A percentile compares a stretch with the other conserved stretches of the same genome.
These are phyloP conservation scores for Arabidopsis lyrata DNA, from an alignment of 441 rosid genomes.

Conservation along the genomic window DNA sequence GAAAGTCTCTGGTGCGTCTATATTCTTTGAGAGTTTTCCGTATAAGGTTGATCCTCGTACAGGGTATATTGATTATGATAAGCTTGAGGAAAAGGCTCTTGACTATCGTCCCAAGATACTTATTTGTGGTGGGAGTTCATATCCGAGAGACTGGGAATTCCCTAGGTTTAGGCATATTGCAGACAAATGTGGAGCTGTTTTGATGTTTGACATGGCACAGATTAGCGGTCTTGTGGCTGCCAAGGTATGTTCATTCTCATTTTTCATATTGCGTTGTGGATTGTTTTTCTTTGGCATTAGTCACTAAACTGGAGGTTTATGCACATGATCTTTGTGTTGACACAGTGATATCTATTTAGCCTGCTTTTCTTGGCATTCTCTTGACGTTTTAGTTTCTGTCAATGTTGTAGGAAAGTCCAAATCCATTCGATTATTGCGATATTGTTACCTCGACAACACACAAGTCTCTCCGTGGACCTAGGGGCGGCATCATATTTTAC, in stretches of 20 bases:
- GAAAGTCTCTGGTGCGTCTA: constrained; percentile 68
- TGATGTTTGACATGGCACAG: constrained; percentile 79
- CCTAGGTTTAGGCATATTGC: constrained; percentile 71
- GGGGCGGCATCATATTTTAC: constrained; percentile 74
- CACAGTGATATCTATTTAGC: background rate
- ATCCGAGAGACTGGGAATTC: constrained; percentile 73
- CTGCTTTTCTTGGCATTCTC: constrained; percentile 7
- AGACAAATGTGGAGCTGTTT: constrained; percentile 67
- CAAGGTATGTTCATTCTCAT: constrained; percentile 51
- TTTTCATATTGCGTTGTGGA: background rate
- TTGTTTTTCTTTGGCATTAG: constrained; percentile 3
- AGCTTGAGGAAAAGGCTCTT: constrained; percentile 71
- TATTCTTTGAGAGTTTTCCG: constrained; percentile 68
- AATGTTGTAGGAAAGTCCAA: constrained; percentile 56
- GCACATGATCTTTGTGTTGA: constrained; percentile 15
- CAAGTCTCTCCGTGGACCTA: constrained; percentile 74
- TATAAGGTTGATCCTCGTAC: constrained; percentile 68
- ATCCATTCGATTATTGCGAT: constrained; percentile 68
- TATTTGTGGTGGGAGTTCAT: constrained; percentile 78
- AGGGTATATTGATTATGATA: constrained; percentile 68
- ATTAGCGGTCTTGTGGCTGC: constrained; percentile 77
- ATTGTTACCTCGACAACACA: constrained; percentile 76
- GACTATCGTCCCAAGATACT: constrained; percentile 73
- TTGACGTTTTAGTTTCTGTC: constrained; percentile 30
- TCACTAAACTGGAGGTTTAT: constrained; percentile 11